Evolutionary conservation across 2,329 filamentous ascomycete species (phyloP), one percentile per base, ranked within the genome.

Genomic region (Gliomastix tumulicola): DNA sequence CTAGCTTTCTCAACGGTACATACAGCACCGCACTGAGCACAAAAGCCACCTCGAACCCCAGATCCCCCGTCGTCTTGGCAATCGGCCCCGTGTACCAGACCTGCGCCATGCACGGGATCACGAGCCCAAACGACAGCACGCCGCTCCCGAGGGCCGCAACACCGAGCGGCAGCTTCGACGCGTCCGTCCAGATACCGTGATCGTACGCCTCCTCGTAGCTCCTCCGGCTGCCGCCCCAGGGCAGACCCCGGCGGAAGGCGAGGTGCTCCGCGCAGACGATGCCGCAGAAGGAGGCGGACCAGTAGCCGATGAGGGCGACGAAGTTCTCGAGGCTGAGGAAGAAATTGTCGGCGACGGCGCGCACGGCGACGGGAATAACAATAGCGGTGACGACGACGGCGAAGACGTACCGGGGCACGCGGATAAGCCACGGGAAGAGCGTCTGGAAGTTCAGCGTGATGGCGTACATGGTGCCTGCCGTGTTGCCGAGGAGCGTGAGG

Each of bases 401-500:
- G 47, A 77, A 81, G 35, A 76, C 46, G 42, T 73, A 68, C 5
- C 78, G 72, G 6, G 73, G 77, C 4, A 80, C 62, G 30, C 65
- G 63, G 38, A 70, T 61, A 21, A 80, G 65, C 41, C 65, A 66
- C 0, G 78, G 76, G 5, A 76, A 54, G 16, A 82, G 56, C 45
- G 78, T 75, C 55, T 82, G 77, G 54, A 80, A 75, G 62, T 81
- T 80, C 44, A 82, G 65, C 4, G 75, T 75, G 45, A 81, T 68
- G 47, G 72, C 70, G 60, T 82, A 82, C 56, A 75, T 71, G 13
- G 73, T 76, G 13, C 69, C 72, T 3, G 71, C 63, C 10, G 78
- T 62, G 53, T 81, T 81, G 19, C 75, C 77, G 10, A 82, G 56
- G 31, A 81, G 53, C 2, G 69, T 72, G 28, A 79, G 62, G 6